A percentile compares a stretch with the other conserved stretches of the same genome.
These are phyloP conservation scores for Solanum arcanum DNA, from an alignment of 257 asterid species.

Conservation along the genomic window DNA sequence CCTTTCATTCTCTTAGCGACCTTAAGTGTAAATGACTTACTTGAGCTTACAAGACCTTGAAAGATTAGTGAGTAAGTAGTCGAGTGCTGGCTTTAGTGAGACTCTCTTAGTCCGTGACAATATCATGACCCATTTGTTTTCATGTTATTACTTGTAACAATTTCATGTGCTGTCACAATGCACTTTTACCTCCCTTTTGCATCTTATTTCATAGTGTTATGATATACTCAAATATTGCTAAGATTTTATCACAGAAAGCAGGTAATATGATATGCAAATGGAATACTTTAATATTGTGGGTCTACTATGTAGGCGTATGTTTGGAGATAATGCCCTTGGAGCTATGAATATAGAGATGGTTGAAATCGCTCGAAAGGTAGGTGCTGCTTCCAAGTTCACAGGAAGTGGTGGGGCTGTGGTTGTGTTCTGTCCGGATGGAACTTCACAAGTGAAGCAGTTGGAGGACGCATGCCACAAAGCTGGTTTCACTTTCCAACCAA, in stretches of 20 bases:
- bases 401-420: constrained; percentile 96
- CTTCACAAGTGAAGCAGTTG: constrained; percentile 54
- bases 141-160: not conserved
- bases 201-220: not conserved
- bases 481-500: constrained; percentile 54
- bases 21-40: no score
- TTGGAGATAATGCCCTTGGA: constrained; percentile 85
- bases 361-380: constrained; percentile 59
- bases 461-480: constrained; percentile 56
- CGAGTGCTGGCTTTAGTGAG: not conserved
- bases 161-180: not conserved
- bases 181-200: not conserved
- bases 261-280: not conserved
- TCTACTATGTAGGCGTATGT: constrained; percentile 45
- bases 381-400: constrained; percentile 91
- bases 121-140: not conserved
- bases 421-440: constrained; percentile 76
- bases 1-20: no score
- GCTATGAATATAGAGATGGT: constrained; percentile 86
- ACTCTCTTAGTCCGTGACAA: not conserved
- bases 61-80: not conserved
- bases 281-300: not conserved
- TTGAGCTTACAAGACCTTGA: not conserved
- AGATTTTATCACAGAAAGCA: not conserved
- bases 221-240: not conserved